phyloP scores from a whole-genome alignment of 1,139 yeast species.

The Taiozyma sp. region DNA sequence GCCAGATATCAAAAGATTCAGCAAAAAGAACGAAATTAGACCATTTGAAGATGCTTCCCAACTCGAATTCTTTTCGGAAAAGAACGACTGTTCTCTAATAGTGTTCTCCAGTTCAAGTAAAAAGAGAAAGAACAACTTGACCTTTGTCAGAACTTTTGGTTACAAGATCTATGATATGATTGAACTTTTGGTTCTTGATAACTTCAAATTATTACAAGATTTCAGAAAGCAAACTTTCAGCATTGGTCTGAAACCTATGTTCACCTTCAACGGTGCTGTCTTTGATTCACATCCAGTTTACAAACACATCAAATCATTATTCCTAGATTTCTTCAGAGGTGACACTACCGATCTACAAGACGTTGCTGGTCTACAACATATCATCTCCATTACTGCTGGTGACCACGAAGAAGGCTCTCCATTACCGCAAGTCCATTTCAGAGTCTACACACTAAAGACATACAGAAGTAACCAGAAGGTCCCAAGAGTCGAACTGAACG shows the following conservation, averaged over 20 bases:
- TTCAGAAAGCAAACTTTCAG: slow-evolving; percentile 79
- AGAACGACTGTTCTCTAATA: slow-evolving; percentile 84
- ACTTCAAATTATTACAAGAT: slow-evolving; percentile 70
- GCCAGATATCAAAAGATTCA: slow-evolving; percentile 84
- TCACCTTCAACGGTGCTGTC: slow-evolving; percentile 87
- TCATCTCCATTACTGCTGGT: slow-evolving; percentile 77
- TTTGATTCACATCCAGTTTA: slow-evolving; percentile 88
- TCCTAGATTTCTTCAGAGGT: slow-evolving; percentile 89
- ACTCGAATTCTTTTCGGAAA: slow-evolving; percentile 88
- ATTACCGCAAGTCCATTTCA: slow-evolving; percentile 78
- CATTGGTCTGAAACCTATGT: slow-evolving; percentile 92
- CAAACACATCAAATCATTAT: slow-evolving; percentile 81
- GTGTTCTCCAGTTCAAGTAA: slow-evolving; percentile 83
- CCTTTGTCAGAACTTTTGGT: slow-evolving; percentile 86
- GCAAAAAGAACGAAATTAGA: slow-evolving; percentile 80
- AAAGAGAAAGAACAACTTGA: slow-evolving; percentile 89
- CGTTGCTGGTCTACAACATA: slow-evolving; percentile 91
- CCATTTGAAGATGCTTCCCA: slow-evolving; percentile 93
- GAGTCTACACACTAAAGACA: slow-evolving; percentile 86
- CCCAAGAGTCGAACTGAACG: slow-evolving; percentile 92
- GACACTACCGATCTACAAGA: slow-evolving; percentile 81
- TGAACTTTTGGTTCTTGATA: slow-evolving; percentile 72
- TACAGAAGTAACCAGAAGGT: slow-evolving; percentile 79
- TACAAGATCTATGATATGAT: slow-evolving; percentile 91
- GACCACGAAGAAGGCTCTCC: slow-evolving; percentile 70